Evolutionary conservation across 257 asterid species (phyloP).

Genomic region (Nicotiana tomentosiformis): DNA sequence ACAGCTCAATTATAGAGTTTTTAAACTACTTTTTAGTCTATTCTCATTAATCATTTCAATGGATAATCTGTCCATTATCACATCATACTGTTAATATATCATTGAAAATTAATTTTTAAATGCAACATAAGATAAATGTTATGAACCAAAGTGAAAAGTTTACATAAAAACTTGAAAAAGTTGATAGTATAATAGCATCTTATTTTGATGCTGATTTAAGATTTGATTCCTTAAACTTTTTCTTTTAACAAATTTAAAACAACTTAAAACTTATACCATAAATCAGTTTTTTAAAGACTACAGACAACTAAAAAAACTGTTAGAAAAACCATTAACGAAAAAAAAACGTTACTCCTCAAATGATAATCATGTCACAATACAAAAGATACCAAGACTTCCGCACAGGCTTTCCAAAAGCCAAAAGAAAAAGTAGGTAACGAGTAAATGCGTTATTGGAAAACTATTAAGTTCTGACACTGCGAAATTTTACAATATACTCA

Average conservation of each 20-base stretch:
- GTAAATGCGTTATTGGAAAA: slow-evolving; percentile 2
- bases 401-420: not conserved
- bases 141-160: not conserved
- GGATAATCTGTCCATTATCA: not conserved
- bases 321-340: not conserved
- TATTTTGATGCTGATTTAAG: not conserved
- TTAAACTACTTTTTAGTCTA: no score
- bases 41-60: no score
- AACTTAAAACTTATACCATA: not conserved
- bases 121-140: not conserved
- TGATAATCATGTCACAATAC: not conserved
- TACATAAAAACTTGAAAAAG: not conserved
- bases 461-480: not conserved
- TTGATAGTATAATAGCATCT: not conserved
- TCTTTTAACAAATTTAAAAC: not conserved
- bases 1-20: no score
- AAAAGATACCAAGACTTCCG: not conserved
- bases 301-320: not conserved
- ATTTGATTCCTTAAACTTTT: not conserved
- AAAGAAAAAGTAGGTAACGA: not conserved
- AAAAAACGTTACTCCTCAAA: not conserved
- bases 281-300: not conserved
- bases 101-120: not conserved
- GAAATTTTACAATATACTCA: not conserved
- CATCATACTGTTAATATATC: not conserved